phyloP scores from a whole-genome alignment of 371 early-diverging fungal genomes.

The Furculomyces boomerangus region DNA sequence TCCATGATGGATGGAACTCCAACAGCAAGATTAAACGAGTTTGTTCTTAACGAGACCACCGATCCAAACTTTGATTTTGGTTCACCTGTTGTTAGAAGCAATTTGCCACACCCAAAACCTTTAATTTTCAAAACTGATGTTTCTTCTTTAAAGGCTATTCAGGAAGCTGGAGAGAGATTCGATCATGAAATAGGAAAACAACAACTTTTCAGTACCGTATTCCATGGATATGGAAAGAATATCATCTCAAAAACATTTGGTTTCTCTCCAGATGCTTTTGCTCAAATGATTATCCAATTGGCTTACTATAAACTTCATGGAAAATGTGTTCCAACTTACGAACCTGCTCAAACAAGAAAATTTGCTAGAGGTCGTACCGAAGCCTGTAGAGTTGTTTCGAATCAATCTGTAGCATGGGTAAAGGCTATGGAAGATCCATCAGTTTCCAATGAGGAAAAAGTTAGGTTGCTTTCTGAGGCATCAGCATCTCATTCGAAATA shows the following conservation, averaged over 20 bases:
- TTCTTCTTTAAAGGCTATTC: conserved; percentile 30
- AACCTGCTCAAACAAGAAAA: conserved; percentile 76
- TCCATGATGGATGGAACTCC: conserved; percentile 92
- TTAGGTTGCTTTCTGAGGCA: conserved; percentile 49
- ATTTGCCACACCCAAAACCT: conserved; percentile 38
- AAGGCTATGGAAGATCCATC: conserved; percentile 63
- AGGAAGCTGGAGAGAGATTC: conserved; percentile 46
- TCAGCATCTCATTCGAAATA: conserved; percentile 56
- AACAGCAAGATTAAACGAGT: conserved; percentile 51
- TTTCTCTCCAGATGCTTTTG: conserved; percentile 70
- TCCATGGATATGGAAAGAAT: conserved; percentile 76
- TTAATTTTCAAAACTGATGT: conserved; percentile 48
- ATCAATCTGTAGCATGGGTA: conserved; percentile 65
- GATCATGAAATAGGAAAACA: conserved; percentile 47
- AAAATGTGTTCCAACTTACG: conserved; percentile 64
- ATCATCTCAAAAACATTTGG: conserved; percentile 66
- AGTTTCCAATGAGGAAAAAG: conserved; percentile 33
- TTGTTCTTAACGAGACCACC: conserved; percentile 24
- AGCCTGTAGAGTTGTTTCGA: conserved; percentile 66
- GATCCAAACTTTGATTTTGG: conserved; percentile 24
- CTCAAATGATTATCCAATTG: conserved; percentile 90
- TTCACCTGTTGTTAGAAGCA: conserved; percentile 24
- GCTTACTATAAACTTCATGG: conserved; percentile 86
- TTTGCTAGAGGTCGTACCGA: conserved; percentile 92
- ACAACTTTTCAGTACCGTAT: conserved; percentile 61